These are phyloP conservation scores for Acanthamoeba quina DNA, from an alignment of 208 protist genomes.

Conservation along the genomic window DNA sequence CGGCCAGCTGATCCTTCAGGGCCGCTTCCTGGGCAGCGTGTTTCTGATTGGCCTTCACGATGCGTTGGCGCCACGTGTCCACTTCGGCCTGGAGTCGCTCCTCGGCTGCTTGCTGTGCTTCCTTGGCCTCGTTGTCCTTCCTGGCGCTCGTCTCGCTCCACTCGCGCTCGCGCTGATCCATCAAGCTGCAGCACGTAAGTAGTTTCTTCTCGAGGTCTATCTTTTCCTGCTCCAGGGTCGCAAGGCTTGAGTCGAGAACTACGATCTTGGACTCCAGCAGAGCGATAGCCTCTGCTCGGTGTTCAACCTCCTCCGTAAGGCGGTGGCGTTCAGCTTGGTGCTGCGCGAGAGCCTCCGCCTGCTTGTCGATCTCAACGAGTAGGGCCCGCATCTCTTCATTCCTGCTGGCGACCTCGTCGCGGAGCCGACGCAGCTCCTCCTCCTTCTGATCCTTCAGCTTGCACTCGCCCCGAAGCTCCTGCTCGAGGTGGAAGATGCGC, in stretches of 20 bases:
- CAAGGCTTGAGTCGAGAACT: not conserved
- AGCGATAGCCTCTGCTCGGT: not conserved
- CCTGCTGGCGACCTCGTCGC: not conserved
- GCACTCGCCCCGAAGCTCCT: not conserved
- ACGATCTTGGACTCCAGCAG: not conserved
- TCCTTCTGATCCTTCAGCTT: conserved; percentile 30
- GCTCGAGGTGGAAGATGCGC: conserved; percentile 43
- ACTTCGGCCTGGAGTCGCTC: not conserved
- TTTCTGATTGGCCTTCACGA: not conserved
- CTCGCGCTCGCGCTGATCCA: conserved; percentile 6
- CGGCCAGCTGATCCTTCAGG: not conserved
- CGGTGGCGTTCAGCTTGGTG: not conserved
- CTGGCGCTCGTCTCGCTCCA: not conserved
- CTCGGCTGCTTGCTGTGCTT: not conserved
- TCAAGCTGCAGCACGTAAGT: not conserved
- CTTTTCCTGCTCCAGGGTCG: not conserved
- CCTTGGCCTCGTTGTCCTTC: not conserved
- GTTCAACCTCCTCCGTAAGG: not conserved
- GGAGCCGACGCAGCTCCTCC: not conserved
- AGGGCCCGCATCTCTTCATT: not conserved
- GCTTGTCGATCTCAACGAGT: not conserved
- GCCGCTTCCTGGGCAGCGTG: not conserved
- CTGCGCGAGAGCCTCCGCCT: not conserved
- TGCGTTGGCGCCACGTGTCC: not conserved
- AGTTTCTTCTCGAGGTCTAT: not conserved